Evolutionary conservation across 805 yeast genomes (phyloP).

Genomic region (Lipomyces sp.): DNA sequence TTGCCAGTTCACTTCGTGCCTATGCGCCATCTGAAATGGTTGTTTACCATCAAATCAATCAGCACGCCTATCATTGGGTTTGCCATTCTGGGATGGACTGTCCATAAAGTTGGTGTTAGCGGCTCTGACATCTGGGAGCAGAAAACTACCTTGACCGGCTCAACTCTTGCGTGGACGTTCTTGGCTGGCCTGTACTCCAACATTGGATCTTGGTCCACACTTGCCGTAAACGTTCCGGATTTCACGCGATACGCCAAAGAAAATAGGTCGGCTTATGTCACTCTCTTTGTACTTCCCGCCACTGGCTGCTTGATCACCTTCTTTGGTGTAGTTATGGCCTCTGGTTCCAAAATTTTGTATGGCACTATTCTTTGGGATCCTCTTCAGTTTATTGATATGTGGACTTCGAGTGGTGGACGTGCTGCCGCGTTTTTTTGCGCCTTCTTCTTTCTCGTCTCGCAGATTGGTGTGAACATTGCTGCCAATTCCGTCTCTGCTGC

Average conservation of each 20-base stretch:
- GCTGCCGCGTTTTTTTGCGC: conserved; percentile 23
- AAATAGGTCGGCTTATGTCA: conserved; percentile 22
- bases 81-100: conserved; percentile 75
- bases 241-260: conserved; percentile 45
- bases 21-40: conserved; percentile 77
- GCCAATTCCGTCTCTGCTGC: conserved; percentile 45
- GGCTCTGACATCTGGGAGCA: not conserved
- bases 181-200: conserved; percentile 10
- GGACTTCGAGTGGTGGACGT: conserved; percentile 25
- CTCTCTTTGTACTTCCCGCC: conserved; percentile 8
- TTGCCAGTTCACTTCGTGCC: conserved; percentile 77
- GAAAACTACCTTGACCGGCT: conserved; percentile 10
- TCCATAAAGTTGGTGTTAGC: conserved; percentile 33
- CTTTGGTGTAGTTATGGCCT: conserved; percentile 18
- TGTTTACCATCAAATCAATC: conserved; percentile 74
- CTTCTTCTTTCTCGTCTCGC: conserved; percentile 57
- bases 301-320: conserved; percentile 7
- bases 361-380: conserved; percentile 23
- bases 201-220: conserved; percentile 13
- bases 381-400: conserved; percentile 10
- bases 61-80: conserved; percentile 70
- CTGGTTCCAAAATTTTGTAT: conserved; percentile 19
- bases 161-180: conserved; percentile 16
- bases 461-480: conserved; percentile 67
- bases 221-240: conserved; percentile 16